Conservation (phyloP, 2,329 filamentous ascomycete species). For the Colletotrichum zoysiae region DNA sequence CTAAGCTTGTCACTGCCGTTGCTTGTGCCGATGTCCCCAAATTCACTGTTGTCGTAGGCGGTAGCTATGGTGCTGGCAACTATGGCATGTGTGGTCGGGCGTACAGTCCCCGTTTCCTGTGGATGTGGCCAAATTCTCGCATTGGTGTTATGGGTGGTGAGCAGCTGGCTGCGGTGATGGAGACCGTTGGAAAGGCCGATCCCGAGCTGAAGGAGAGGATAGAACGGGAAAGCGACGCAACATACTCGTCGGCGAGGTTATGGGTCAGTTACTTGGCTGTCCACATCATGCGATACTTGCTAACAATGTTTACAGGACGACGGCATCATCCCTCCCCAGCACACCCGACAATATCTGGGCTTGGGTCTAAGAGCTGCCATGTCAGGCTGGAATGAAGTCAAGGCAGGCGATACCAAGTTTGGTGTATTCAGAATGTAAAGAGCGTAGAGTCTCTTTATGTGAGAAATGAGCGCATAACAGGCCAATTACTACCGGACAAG, state of each 20-base stretch:
- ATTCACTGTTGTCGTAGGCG: slow-evolving; percentile 96
- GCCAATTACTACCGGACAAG: neutral
- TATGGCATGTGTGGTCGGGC: slow-evolving; percentile 98
- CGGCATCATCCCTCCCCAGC: slow-evolving; percentile 82
- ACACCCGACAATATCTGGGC: slow-evolving; percentile 79
- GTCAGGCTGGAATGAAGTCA: slow-evolving; percentile 73
- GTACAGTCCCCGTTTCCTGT: slow-evolving; percentile 90
- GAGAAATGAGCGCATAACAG: neutral
- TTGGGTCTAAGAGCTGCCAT: slow-evolving; percentile 79
- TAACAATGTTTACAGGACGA: slow-evolving; percentile 67
- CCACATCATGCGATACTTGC: slow-evolving; percentile 36
- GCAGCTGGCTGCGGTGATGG: slow-evolving; percentile 93
- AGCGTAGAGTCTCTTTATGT: neutral
- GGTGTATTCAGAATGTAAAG: slow-evolving; percentile 85
- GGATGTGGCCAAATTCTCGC: slow-evolving; percentile 98
- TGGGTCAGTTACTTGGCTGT: slow-evolving; percentile 71
- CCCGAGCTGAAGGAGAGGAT: slow-evolving; percentile 86
- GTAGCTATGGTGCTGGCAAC: slow-evolving; percentile 93
- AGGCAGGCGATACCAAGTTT: slow-evolving; percentile 75
- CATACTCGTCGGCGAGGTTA: slow-evolving; percentile 87
- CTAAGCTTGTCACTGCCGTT: slow-evolving; percentile 95
- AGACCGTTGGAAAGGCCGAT: slow-evolving; percentile 88
- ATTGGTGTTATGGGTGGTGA: slow-evolving; percentile 97
- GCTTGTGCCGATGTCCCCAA: slow-evolving; percentile 95
- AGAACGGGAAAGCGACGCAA: slow-evolving; percentile 88